phyloP scores from a whole-genome alignment of 345 rosid genomes.

The Boechera stricta region DNA sequence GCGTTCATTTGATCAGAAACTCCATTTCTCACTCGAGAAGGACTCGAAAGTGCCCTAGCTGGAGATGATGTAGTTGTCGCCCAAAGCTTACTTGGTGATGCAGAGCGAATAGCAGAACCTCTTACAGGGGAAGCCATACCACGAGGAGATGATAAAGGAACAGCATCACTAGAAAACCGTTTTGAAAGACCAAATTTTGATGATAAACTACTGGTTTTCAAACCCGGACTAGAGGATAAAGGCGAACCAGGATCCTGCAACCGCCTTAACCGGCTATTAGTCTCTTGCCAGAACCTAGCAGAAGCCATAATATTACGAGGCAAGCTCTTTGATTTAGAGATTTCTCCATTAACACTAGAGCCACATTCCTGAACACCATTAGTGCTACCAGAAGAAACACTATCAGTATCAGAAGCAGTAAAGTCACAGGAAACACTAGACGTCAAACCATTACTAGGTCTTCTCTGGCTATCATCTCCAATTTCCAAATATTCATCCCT shows the following conservation, averaged over 20 bases:
- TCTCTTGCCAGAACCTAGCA: slow-evolving; percentile 99
- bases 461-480: slow-evolving; percentile 46
- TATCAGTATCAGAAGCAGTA: slow-evolving; percentile 82
- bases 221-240: slow-evolving; percentile 65
- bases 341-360: slow-evolving; percentile 53
- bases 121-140: slow-evolving; percentile 77
- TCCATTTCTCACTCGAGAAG: slow-evolving; percentile 60
- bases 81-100: slow-evolving; percentile 56
- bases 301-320: slow-evolving; percentile 71
- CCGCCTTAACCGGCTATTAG: slow-evolving; percentile 90
- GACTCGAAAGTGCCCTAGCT: slow-evolving; percentile 49
- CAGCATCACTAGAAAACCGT: slow-evolving; percentile 66
- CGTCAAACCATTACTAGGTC: slow-evolving; percentile 50
- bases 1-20: slow-evolving; percentile 53
- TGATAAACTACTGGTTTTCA: slow-evolving; percentile 58
- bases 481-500: slow-evolving; percentile 46
- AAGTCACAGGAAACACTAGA: slow-evolving; percentile 63
- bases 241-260: slow-evolving; percentile 93
- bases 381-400: slow-evolving; percentile 80
- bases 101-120: slow-evolving; percentile 54
- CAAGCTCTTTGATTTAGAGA: slow-evolving; percentile 57
- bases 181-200: slow-evolving; percentile 73
- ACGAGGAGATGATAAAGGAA: slow-evolving; percentile 68
- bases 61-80: slow-evolving; percentile 58
- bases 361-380: slow-evolving; percentile 60